Evolutionary conservation across 768 basidiomycete genomes (phyloP), one percentile per base, ranked within the genome.

Genomic region (Psilocybe cyanescens): DNA sequence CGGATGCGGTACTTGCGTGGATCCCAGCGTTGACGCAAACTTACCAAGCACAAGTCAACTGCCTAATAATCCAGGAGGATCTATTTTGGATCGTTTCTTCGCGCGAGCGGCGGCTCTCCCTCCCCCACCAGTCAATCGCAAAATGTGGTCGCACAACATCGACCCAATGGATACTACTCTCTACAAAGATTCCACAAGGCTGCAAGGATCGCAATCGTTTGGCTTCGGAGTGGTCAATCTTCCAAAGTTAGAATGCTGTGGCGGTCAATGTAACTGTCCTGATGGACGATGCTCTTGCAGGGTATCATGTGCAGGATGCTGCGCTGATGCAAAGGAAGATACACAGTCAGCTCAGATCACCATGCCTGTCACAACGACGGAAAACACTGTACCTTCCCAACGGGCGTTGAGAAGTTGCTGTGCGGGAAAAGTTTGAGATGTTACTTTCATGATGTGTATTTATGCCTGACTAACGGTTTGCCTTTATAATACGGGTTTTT

Each of bases 41-140:
- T 75, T 89, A 17, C 83, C 82, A 1, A 63, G 60, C 58, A 62
- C 54, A 45, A 58, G 59, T 41, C 37, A 63, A 54, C 19, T n/a
- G 41, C n/a, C 49, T 7, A 39, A 29, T 39, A 14, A 24, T 12
- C 30, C 46, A 11, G 61, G 56, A 41, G 52, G 63, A 33, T 66
- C 61, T 54, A 66, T 79, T 80, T 68, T 91, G 58, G 85, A 91
- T 59, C 76, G 76, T 49, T 92, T 92, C 74, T 86, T 90, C 61
- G 85, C 87, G 31, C 80, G 81, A 30, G 88, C 87, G 3, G 87
- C 90, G n/a, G 74, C 86, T 4, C 79, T 90, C n/a, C 90, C 90
- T n/a, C 74, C 75, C 11, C 84, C 85, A 1, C 86, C 87, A 3
- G 59, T 65, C 5, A 71, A 78, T 63, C 81, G 79, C 33, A 77